phyloP scores from a whole-genome alignment of 179 eudicot species.

The Sideroxylon spinosum region DNA sequence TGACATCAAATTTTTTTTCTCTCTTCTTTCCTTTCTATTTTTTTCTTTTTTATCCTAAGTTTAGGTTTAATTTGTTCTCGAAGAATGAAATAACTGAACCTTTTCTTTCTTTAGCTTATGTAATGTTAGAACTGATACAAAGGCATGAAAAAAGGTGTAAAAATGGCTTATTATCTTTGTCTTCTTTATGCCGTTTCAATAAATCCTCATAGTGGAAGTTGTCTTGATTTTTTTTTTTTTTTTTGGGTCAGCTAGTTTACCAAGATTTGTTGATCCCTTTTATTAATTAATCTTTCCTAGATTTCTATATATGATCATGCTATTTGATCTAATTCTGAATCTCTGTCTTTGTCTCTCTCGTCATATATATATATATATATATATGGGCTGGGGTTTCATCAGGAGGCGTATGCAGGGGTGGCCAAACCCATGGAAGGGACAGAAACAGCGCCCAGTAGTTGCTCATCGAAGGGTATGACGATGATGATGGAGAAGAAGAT shows the following conservation, averaged over 20 bases:
- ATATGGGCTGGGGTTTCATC: too few relatives aligned
- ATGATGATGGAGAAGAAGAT: constrained; percentile 32
- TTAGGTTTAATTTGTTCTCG: constrained; percentile 9
- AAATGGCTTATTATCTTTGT: constrained; percentile 25
- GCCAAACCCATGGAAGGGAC: constrained; percentile 48
- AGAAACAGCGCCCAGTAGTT: constrained; percentile 18
- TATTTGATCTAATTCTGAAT: constrained; percentile 7
- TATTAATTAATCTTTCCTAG: not conserved
- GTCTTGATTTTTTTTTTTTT: constrained; percentile 6
- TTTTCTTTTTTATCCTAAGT: not conserved
- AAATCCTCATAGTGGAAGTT: constrained; percentile 14
- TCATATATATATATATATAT: not conserved
- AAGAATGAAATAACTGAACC: constrained; percentile 19
- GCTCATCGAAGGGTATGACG: constrained; percentile 20
- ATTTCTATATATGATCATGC: not conserved
- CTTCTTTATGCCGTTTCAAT: constrained; percentile 11
- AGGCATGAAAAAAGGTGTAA: constrained; percentile 26
- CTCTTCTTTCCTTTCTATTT: not conserved
- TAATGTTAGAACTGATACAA: constrained; percentile 22
- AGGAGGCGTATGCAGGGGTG: constrained; percentile 25
- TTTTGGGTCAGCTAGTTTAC: not conserved
- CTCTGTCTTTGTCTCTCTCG: constrained; percentile 8
- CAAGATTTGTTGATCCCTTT: not conserved
- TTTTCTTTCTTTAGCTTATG: constrained; percentile 24
- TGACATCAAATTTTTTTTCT: not conserved